Percentiles rank a stretch among this genome's conserved stretches.
These are phyloP conservation scores for Populus nigra DNA, from an alignment of 345 rosid genomes.

Conservation along the genomic window DNA sequence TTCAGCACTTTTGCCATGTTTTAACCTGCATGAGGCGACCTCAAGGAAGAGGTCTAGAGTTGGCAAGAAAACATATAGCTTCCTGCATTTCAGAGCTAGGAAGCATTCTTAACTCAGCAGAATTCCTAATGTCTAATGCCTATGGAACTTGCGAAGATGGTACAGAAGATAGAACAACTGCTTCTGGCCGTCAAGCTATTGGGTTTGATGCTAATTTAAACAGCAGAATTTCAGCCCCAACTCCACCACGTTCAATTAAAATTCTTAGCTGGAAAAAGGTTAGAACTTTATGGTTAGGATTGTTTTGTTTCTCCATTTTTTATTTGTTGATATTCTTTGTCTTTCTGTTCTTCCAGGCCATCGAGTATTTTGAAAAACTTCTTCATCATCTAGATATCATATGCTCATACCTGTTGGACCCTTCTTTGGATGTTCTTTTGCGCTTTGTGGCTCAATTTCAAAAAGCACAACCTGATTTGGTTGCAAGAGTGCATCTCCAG, in stretches of 20 bases:
- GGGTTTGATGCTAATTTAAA: slow-evolving; percentile 93
- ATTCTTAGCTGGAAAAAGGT: slow-evolving; percentile 87
- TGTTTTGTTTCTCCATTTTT: slow-evolving; percentile 3
- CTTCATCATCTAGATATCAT: slow-evolving; percentile 80
- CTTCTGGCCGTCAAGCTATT: slow-evolving; percentile 71
- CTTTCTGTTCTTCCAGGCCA: slow-evolving; percentile 55
- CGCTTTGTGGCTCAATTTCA: slow-evolving; percentile 82
- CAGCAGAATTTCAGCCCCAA: slow-evolving; percentile 82
- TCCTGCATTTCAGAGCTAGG: slow-evolving; percentile 80
- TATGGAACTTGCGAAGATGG: slow-evolving; percentile 35
- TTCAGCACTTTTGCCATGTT: slow-evolving; percentile 90
- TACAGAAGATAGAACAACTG: slow-evolving; percentile 72
- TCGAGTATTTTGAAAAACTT: slow-evolving; percentile 85
- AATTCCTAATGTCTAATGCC: slow-evolving; percentile 41
- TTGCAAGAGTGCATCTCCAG: slow-evolving; percentile 97
- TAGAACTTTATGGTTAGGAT: slow-evolving; percentile 13
- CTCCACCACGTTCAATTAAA: slow-evolving; percentile 93
- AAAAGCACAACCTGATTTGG: slow-evolving; percentile 82
- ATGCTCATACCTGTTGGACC: slow-evolving; percentile 69
- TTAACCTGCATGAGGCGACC: slow-evolving; percentile 82
- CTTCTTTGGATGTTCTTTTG: slow-evolving; percentile 62
- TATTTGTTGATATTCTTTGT: slow-evolving; percentile 18
- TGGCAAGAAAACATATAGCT: slow-evolving; percentile 86
- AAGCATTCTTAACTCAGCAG: slow-evolving; percentile 51
- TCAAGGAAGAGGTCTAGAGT: slow-evolving; percentile 90